Base-by-base conservation (phyloP, 2,329 filamentous ascomycete genomes). In the Beauveria caledonica region DNA sequence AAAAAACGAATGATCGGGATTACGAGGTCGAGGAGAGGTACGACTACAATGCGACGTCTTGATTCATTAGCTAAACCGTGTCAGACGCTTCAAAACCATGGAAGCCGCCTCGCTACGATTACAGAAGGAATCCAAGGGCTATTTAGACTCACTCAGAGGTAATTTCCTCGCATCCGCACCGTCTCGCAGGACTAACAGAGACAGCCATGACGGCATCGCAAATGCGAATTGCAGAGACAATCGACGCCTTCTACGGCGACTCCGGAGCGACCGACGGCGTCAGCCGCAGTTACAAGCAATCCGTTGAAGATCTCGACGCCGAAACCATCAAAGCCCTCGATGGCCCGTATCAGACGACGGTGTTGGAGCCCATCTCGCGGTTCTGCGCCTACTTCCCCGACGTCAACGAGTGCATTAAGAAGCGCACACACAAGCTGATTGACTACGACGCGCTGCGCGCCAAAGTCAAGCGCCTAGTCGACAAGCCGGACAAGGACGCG, bases 301-400 rank as follows among this genome's bases (percentile, higher is more conserved):
- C 94, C 9, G 95, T 99, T 21, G 94, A 97, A 72, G 94, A 99
- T 72, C 83, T 99, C 53, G 95, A 99, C 73, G 89, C 94, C 58
- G 95, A 99, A 75, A 99, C 94, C 0, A 97, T 99, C 76, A 99
- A 99, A 75, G 94, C 94, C 7, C 81, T 99, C 64, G 94, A 99
- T 75, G 94, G 94, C 3, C 95, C 94, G 51, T 99, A 97, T 77
- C 85, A 89, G 74, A 89, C 89, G 48, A 97, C 94, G 6, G 94
- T 99, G 29, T 83, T 99, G 52, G 94, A 99, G 68, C 94, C 94
- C 46, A 99, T 99, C 72, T 88, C 88, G 64, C 86, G 92, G 65
- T 99, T 97, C 79, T 97, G 93, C 78, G 90, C 91, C 66, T 99
- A 99, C 78, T 99, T 99, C 75, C 93, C 94, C 39, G 94, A 99